These are phyloP conservation scores for Asclepias syriaca DNA, from an alignment of 257 asterid genomes.

Conservation along the genomic window DNA sequence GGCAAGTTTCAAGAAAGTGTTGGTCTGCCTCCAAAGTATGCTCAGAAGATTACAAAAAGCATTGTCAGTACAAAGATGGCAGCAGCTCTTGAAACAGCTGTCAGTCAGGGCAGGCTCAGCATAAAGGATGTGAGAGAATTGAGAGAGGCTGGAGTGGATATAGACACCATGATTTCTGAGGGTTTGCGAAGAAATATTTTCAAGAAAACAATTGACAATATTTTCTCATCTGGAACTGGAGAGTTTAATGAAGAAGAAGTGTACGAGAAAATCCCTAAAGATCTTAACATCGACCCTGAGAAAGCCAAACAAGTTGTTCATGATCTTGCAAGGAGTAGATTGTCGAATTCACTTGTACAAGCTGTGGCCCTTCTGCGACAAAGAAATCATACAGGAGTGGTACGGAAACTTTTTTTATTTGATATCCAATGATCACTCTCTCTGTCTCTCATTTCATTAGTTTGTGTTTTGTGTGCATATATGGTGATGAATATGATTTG, in stretches of 20 bases:
- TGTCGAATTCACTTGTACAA: slow-evolving; percentile 79
- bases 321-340: slow-evolving; percentile 61
- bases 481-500: slow-evolving; percentile 8
- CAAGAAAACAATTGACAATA: slow-evolving; percentile 62
- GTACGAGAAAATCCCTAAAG: slow-evolving; percentile 71
- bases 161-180: slow-evolving; percentile 68
- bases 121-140: slow-evolving; percentile 84
- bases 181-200: slow-evolving; percentile 77
- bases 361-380: slow-evolving; percentile 85
- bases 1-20: slow-evolving; percentile 67
- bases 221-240: slow-evolving; percentile 94
- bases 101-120: slow-evolving; percentile 82
- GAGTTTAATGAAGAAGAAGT: slow-evolving; percentile 86
- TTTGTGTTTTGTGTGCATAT: not conserved
- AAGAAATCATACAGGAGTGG: slow-evolving; percentile 74
- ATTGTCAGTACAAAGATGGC: slow-evolving; percentile 71
- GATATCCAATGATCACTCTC: not conserved
- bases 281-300: slow-evolving; percentile 55
- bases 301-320: slow-evolving; percentile 69
- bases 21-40: slow-evolving; percentile 80
- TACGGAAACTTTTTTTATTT: slow-evolving; percentile 28
- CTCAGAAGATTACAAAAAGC: slow-evolving; percentile 72
- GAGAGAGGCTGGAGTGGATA: slow-evolving; percentile 74
- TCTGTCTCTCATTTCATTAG: not conserved
- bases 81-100: slow-evolving; percentile 92